Evolutionary conservation across 2,329 filamentous ascomycete genomes (phyloP), one percentile per base, ranked within the genome.

Genomic region (Penicillium hesseltinei): DNA sequence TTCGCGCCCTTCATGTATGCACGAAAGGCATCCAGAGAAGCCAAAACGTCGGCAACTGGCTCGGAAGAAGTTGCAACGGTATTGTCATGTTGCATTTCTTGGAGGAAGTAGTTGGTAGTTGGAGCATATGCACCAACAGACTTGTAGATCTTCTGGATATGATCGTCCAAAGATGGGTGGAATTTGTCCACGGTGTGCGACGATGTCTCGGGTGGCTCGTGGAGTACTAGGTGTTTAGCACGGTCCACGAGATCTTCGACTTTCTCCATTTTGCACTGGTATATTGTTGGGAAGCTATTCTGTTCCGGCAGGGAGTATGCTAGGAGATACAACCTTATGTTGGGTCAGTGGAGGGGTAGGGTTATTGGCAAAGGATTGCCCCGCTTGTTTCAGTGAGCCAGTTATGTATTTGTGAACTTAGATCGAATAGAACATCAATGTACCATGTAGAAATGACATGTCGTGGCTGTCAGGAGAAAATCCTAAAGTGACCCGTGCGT

Each of bases 1-100:
- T 73, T 70, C 21, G 75, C 69, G 31, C 75, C 79, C 48, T 73
- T 73, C 74, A 83, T 80, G 61, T 81, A 82, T 45, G 73, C 70
- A 35, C 79, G 71, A 57, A 82, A 82, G 6, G 67, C 69, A 45
- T 78, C 70, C 58, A 81, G 69, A 15, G 71, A 72, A n/a, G 59
- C 59, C 33, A 71, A 61, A 23, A 60, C 63, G 19, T 70, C 60
- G 4, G 33, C 23, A 15, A 29, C 40, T 17, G 53, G 49, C 21
- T 59, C 45, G 2, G 21, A 51, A 3, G 51, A 9, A 13, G 9
- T 27, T 23, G 51, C 49, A 9, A 9, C 9, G 2, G 40, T 27
- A 21, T 39, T 17, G 17, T 69, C 64, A 17, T 57, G 62, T 23
- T 70, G 66, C 27, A 71, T 53, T 19, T 65, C 62, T 5, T 57